phyloP scores from a whole-genome alignment of 2,329 filamentous ascomycete genomes.

The Trichophyton rubrum region DNA sequence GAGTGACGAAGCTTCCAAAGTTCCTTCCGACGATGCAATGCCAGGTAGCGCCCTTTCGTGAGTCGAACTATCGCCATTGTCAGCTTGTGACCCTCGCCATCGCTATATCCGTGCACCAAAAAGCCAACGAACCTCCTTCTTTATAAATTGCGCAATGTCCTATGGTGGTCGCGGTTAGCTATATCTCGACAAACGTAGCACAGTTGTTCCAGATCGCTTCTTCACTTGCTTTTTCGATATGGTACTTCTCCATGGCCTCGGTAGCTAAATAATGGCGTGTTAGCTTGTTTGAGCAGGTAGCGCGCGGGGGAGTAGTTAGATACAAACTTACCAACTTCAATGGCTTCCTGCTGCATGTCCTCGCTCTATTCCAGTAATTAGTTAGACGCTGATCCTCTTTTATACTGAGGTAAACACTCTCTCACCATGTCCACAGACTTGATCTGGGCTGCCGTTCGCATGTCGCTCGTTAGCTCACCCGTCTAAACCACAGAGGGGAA shows the following conservation, averaged over 20 bases:
- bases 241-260: constrained; percentile 59
- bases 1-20: constrained; percentile 97
- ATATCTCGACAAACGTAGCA: background rate
- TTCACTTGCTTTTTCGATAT: constrained; percentile 53
- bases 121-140: constrained; percentile 58
- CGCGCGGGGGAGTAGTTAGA: background rate
- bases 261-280: constrained; percentile 41
- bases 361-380: constrained; percentile 53
- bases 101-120: background rate
- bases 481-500: background rate
- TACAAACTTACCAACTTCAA: constrained; percentile 71
- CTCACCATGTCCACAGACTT: constrained; percentile 98
- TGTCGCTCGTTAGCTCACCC: background rate
- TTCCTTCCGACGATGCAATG: constrained; percentile 98
- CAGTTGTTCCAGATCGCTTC: background rate
- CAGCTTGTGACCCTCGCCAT: constrained; percentile 3
- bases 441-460: constrained; percentile 58
- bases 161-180: constrained; percentile 25
- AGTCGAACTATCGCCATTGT: constrained; percentile 60
- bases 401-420: constrained; percentile 2
- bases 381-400: constrained; percentile 6
- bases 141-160: constrained; percentile 94
- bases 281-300: constrained; percentile 1
- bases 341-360: constrained; percentile 90
- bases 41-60: constrained; percentile 95